These are phyloP conservation scores for Herpetospermum pedunculosum DNA, from an alignment of 306 rosid genomes.

Conservation along the genomic window DNA sequence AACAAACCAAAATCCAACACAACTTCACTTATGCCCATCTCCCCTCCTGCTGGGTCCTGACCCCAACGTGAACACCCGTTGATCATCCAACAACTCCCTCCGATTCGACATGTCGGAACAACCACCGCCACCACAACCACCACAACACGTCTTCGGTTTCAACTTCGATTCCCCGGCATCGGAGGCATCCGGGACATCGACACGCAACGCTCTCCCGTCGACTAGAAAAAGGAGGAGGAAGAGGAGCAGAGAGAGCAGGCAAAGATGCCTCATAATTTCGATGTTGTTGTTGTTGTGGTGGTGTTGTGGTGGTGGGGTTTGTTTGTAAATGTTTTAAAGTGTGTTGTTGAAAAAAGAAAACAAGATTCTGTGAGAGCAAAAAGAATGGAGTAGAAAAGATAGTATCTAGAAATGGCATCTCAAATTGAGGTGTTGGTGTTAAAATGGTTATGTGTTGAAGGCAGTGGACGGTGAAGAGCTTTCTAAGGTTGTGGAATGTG, in stretches of 20 bases:
- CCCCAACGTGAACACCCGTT: conserved; percentile 6
- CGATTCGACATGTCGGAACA: background rate
- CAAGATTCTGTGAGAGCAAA: conserved; percentile 3
- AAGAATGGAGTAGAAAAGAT: conserved; percentile 12
- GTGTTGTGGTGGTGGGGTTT: background rate
- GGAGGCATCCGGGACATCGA: background rate
- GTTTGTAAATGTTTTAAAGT: background rate
- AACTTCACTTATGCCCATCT: background rate
- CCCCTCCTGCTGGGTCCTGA: conserved; percentile 12
- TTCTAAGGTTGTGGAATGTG: background rate
- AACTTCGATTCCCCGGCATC: background rate
- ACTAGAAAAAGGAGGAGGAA: background rate
- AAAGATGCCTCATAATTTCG: background rate
- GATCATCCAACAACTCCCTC: background rate
- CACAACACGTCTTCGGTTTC: background rate
- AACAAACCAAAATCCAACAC: background rate
- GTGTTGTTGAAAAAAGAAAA: background rate
- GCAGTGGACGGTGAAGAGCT: background rate
- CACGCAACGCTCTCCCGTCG: background rate
- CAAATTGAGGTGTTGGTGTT: background rate
- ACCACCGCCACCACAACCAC: background rate
- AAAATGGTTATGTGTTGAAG: background rate
- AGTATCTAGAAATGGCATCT: conserved; percentile 5
- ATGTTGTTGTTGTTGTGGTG: background rate
- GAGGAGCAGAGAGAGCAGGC: background rate